Evolutionary conservation across 371 early-diverging fungal genomes (phyloP).

Genomic region (Mucor saturninus): DNA sequence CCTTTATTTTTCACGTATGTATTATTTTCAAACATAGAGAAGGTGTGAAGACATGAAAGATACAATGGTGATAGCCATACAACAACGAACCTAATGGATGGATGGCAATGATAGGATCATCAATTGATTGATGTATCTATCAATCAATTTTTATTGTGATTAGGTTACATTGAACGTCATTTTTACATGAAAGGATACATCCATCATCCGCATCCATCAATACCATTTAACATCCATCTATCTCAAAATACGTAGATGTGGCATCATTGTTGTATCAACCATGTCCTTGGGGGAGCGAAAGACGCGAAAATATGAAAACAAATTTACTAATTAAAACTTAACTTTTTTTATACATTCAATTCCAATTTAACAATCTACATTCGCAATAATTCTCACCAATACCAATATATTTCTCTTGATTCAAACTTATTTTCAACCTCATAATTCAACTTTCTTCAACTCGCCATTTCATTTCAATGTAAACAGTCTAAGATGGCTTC

Average conservation of each 20-base stretch:
- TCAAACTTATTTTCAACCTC: neutral
- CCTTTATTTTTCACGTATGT: conserved; percentile 38
- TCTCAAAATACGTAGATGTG: neutral
- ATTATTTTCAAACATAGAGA: conserved; percentile 10
- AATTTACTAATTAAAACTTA: conserved; percentile 4
- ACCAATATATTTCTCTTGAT: neutral
- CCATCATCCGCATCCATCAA: conserved; percentile 1
- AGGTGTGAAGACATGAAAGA: conserved; percentile 8
- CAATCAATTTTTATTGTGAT: no score
- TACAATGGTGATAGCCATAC: neutral
- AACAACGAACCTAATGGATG: neutral
- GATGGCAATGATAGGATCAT: neutral
- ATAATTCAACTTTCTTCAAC: neutral
- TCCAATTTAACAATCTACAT: neutral
- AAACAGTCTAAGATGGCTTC: conserved; percentile 47
- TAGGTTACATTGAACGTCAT: no score
- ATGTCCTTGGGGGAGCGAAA: neutral
- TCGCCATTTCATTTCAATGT: neutral
- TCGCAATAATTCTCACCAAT: neutral
- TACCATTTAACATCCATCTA: neutral
- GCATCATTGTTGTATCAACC: neutral
- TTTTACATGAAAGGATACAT: neutral
- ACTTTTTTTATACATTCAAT: neutral
- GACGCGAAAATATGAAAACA: neutral
- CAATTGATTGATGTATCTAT: no score